Percentiles rank a stretch among this genome's conserved stretches.
These are phyloP conservation scores for Candida golubevii DNA, from an alignment of 805 yeast genomes.

Conservation along the genomic window DNA sequence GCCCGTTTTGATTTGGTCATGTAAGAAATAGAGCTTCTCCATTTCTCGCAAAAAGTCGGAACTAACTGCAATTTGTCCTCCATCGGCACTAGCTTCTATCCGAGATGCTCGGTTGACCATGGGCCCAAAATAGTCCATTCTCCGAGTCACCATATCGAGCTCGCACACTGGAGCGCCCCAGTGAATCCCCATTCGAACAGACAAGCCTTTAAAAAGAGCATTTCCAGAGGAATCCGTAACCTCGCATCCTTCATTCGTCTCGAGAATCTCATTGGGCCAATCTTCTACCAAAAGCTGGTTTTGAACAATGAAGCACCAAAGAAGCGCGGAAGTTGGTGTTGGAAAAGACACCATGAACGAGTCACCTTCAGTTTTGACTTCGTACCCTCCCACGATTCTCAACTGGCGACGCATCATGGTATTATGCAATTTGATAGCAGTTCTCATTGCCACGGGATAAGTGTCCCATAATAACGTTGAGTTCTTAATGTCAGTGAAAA, in stretches of 20 bases:
- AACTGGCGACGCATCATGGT: conserved; percentile 90
- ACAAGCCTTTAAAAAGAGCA: conserved; percentile 76
- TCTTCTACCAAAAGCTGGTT: conserved; percentile 74
- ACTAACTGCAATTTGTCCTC: conserved; percentile 93
- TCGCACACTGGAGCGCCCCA: conserved; percentile 99
- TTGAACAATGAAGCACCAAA: conserved; percentile 95
- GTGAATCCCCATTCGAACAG: conserved; percentile 97
- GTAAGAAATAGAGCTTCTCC: conserved; percentile 49
- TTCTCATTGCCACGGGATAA: conserved; percentile 89
- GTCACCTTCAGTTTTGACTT: conserved; percentile 98
- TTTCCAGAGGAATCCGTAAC: conserved; percentile 59
- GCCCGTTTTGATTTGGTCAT: conserved; percentile 33
- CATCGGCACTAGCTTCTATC: conserved; percentile 92
- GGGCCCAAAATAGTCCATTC: conserved; percentile 99
- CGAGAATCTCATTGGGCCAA: conserved; percentile 93
- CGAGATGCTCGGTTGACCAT: conserved; percentile 96
- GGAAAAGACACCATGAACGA: conserved; percentile 98
- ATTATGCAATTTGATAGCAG: conserved; percentile 93
- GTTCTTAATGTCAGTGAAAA: conserved; percentile 93
- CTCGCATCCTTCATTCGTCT: conserved; percentile 79
- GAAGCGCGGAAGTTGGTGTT: conserved; percentile 79
- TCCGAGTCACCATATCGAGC: conserved; percentile 85
- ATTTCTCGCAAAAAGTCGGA: conserved; percentile 76
- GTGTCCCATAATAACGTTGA: conserved; percentile 93
- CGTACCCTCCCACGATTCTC: conserved; percentile 93